A percentile compares a stretch with the other conserved stretches of the same genome.
These are phyloP conservation scores for Pezicula rhizophila DNA, from an alignment of 2,329 filamentous ascomycete species.

Conservation along the genomic window DNA sequence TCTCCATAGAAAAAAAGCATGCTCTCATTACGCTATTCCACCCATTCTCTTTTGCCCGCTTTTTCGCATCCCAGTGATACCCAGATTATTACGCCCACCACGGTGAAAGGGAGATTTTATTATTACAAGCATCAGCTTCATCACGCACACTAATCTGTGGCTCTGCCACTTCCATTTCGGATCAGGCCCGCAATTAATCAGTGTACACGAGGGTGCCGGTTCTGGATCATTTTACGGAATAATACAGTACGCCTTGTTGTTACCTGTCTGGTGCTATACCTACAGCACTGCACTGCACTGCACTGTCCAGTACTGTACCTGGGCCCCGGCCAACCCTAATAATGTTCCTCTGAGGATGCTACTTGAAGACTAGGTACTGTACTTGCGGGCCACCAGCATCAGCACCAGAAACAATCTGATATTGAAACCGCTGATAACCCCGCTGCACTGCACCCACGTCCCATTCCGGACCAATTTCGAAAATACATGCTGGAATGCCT, in stretches of 20 bases:
- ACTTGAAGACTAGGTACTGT: neutral
- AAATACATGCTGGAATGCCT: conserved; percentile 12
- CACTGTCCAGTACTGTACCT: neutral
- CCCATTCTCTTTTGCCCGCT: conserved; percentile 11
- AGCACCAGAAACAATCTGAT: conserved; percentile 8
- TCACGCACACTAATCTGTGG: conserved; percentile 13
- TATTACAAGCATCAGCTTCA: conserved; percentile 4
- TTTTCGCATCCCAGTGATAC: conserved; percentile 9
- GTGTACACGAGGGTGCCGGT: conserved; percentile 8
- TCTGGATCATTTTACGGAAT: conserved; percentile 6
- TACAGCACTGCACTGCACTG: neutral
- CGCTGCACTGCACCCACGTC: conserved; percentile 6
- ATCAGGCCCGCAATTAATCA: conserved; percentile 13
- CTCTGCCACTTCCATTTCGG: conserved; percentile 22
- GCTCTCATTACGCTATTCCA: conserved; percentile 10
- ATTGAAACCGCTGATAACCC: conserved; percentile 10
- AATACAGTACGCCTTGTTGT: neutral
- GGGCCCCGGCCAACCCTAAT: conserved; percentile 1
- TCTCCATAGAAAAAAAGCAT: conserved; percentile 9
- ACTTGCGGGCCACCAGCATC: too few species aligned
- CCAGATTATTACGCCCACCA: conserved; percentile 3
- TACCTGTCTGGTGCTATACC: neutral
- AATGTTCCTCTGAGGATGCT: conserved; percentile 2
- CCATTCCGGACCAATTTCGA: conserved; percentile 13
- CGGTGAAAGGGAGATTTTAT: too few species aligned